A percentile compares a stretch with the other conserved stretches of the same genome.
Conservation (phyloP, 192 early-diverging fungal genomes). For the Coemansia sp. region DNA sequence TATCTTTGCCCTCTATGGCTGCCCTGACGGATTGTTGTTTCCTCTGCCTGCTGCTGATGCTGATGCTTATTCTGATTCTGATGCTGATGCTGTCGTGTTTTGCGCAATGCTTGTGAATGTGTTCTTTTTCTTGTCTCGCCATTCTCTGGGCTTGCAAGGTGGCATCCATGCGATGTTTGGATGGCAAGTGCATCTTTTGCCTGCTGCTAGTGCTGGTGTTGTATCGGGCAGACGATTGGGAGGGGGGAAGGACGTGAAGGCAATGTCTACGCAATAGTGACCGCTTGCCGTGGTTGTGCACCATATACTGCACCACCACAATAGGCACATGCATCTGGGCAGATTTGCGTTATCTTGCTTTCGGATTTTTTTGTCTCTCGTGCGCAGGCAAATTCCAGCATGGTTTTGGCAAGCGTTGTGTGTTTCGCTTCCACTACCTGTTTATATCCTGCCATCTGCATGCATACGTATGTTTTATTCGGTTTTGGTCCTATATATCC, state of each 20-base stretch:
- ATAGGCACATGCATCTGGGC: background rate
- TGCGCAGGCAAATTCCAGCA: background rate
- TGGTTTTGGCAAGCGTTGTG: background rate
- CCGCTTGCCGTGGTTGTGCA: conserved; percentile 4
- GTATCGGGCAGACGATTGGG: background rate
- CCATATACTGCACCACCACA: no score
- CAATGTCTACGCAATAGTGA: background rate
- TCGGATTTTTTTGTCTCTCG: background rate
- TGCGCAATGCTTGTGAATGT: background rate
- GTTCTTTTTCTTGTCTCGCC: background rate
- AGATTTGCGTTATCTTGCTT: background rate
- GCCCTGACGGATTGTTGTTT: background rate
- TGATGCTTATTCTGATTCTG: background rate
- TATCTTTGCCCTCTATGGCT: background rate
- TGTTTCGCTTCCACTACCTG: background rate
- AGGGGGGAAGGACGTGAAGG: background rate
- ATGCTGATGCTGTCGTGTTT: background rate
- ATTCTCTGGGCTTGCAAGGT: background rate
- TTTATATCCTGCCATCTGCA: conserved; percentile 1
- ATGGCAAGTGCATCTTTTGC: no score
- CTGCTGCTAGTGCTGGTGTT: background rate
- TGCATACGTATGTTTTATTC: background rate
- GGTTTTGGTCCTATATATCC: background rate
- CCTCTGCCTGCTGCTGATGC: no score
- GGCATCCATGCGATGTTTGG: background rate